A percentile compares a stretch with the other conserved stretches of the same genome.
Conservation (phyloP, 352 stramenopile species). For the Globisporangium barbulae region DNA sequence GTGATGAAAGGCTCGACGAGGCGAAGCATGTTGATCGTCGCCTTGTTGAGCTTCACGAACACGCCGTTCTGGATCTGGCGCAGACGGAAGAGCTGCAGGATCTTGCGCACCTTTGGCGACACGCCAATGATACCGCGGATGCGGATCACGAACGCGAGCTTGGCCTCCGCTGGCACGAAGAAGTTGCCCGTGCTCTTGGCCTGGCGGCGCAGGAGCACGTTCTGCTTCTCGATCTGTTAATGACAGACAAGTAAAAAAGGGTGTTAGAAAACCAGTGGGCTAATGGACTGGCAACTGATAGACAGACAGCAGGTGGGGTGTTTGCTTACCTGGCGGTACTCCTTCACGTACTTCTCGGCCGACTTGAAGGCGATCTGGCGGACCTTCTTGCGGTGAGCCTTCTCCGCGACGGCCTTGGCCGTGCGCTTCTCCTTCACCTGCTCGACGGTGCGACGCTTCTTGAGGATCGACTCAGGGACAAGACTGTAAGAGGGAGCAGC, state of each 20-base stretch:
- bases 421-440: constrained; percentile 85
- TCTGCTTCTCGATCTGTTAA: constrained; percentile 87
- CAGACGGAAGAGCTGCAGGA: constrained; percentile 99
- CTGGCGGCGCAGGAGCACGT: constrained; percentile 93
- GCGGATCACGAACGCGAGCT: constrained; percentile 97
- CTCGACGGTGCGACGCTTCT: constrained; percentile 88
- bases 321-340: constrained; percentile 91
- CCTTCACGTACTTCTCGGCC: constrained; percentile 98
- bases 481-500: constrained; percentile 44
- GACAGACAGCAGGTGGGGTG: background rate
- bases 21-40: constrained; percentile 99
- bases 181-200: constrained; percentile 96
- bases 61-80: constrained; percentile 99
- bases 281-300: no score
- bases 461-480: constrained; percentile 88
- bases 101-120: constrained; percentile 94
- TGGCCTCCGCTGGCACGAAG: constrained; percentile 96
- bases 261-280: background rate
- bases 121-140: constrained; percentile 98
- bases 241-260: background rate
- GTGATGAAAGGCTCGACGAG: constrained; percentile 98
- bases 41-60: constrained; percentile 99
- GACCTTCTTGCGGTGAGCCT: constrained; percentile 85
- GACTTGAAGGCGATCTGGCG: constrained; percentile 91
- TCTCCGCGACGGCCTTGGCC: constrained; percentile 70